Evolutionary conservation across 192 early-diverging fungal genomes (phyloP).

Genomic region (Entophlyctis luteolus): DNA sequence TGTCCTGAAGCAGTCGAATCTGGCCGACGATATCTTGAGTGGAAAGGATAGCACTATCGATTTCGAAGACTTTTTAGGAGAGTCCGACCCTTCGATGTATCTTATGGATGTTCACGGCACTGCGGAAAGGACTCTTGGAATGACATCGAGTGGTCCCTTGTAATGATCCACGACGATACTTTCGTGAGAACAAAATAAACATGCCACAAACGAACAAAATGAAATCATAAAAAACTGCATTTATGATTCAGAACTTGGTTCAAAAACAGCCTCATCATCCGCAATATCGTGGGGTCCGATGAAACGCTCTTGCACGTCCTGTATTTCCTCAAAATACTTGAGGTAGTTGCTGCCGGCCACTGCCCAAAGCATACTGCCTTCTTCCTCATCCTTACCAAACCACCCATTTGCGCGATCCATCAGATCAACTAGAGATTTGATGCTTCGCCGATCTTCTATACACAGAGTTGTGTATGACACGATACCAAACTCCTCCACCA

Average conservation of each 20-base stretch:
- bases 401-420: slow-evolving; percentile 93
- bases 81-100: slow-evolving; percentile 53
- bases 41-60: slow-evolving; percentile 87
- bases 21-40: slow-evolving; percentile 77
- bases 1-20: slow-evolving; percentile 57
- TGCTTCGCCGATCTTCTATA: slow-evolving; percentile 79
- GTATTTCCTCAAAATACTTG: slow-evolving; percentile 25
- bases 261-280: too few species aligned
- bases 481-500: slow-evolving; percentile 87
- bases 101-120: slow-evolving; percentile 62
- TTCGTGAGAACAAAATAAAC: not conserved
- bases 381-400: slow-evolving; percentile 24
- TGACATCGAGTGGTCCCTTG: slow-evolving; percentile 29
- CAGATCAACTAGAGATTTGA: slow-evolving; percentile 68
- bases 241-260: too few species aligned
- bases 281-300: too few species aligned
- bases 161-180: not conserved
- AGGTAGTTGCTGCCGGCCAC: slow-evolving; percentile 13
- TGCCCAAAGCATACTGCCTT: slow-evolving; percentile 22
- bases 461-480: slow-evolving; percentile 89
- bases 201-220: not conserved
- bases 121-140: slow-evolving; percentile 61
- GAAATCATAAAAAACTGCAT: not conserved
- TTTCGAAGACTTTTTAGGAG: slow-evolving; percentile 83
- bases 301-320: slow-evolving; percentile 21